These are phyloP conservation scores for Rauvolfia tetraphylla DNA, from an alignment of 257 asterid genomes.

Conservation along the genomic window DNA sequence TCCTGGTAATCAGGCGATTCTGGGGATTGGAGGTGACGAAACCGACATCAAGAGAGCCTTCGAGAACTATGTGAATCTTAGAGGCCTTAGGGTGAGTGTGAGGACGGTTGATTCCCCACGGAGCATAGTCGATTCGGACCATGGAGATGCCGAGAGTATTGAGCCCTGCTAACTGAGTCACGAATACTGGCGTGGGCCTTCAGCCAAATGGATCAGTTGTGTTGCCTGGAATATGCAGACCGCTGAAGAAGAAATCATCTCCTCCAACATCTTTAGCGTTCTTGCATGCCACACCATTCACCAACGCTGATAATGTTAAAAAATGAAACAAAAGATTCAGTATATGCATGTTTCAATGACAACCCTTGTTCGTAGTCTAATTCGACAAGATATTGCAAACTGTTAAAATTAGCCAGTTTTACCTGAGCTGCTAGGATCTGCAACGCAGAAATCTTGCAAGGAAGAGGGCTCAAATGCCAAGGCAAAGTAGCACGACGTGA, in stretches of 20 bases:
- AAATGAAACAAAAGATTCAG: background rate
- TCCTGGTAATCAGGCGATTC: background rate
- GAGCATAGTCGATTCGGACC: background rate
- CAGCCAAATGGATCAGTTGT: background rate
- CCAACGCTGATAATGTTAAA: background rate
- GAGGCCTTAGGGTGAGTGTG: conserved; percentile 1
- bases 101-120: conserved; percentile 3
- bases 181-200: background rate
- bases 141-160: background rate
- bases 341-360: no score
- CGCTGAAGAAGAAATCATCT: conserved; percentile 1
- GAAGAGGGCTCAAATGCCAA: background rate
- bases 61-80: background rate
- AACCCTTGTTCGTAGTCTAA: no score
- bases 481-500: no score
- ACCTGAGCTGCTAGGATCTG: background rate
- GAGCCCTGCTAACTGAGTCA: background rate
- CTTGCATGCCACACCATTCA: background rate
- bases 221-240: background rate
- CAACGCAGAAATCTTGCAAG: background rate
- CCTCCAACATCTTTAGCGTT: background rate
- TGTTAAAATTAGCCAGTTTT: no score
- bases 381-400: no score
- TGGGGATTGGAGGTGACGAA: conserved; percentile 1
- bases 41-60: background rate